A percentile compares a stretch with the other conserved stretches of the same genome.
Evolutionary conservation across 768 basidiomycete species (phyloP).

Genomic region (Postia placenta): DNA sequence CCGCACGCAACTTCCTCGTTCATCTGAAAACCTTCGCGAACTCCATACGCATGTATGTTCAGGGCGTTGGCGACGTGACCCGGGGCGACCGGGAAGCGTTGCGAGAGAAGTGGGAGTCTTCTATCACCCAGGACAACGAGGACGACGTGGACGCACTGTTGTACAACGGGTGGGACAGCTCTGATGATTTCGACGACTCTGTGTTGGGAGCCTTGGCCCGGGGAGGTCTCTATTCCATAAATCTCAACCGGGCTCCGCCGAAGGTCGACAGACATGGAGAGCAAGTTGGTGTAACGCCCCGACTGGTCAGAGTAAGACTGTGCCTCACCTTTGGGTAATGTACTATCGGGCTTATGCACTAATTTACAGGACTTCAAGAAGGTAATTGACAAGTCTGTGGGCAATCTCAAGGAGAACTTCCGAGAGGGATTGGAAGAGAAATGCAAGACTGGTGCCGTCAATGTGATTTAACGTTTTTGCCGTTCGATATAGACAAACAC

Average conservation of each 20-base stretch:
- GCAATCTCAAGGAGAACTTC: conserved; percentile 42
- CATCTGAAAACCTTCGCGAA: conserved; percentile 45
- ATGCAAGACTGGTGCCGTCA: conserved; percentile 43
- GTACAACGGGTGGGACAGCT: conserved; percentile 11
- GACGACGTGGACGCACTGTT: conserved; percentile 16
- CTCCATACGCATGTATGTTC: conserved; percentile 41
- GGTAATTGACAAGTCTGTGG: conserved; percentile 39
- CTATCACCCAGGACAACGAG: conserved; percentile 18
- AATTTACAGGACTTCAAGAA: conserved; percentile 37
- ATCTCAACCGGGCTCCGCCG: conserved; percentile 18
- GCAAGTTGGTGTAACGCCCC: conserved; percentile 39
- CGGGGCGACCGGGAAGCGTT: conserved; percentile 42
- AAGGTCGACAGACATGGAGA: conserved; percentile 40
- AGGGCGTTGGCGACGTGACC: conserved; percentile 48
- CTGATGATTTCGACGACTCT: conserved; percentile 25
- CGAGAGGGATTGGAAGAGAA: conserved; percentile 54
- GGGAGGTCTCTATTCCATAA: conserved; percentile 30
- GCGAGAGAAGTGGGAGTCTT: conserved; percentile 48
- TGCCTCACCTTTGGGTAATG: background rate
- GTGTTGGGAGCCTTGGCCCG: conserved; percentile 8
- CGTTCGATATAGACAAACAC: too few relatives aligned
- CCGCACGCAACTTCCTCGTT: conserved; percentile 35
- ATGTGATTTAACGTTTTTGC: conserved; percentile 36
- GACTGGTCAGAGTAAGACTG: conserved; percentile 32
- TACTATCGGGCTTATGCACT: background rate